Percentiles rank a stretch among this genome's conserved stretches.
phyloP scores from a whole-genome alignment of 352 stramenopile genomes.

The Phytophthora macrochlamydospora region DNA sequence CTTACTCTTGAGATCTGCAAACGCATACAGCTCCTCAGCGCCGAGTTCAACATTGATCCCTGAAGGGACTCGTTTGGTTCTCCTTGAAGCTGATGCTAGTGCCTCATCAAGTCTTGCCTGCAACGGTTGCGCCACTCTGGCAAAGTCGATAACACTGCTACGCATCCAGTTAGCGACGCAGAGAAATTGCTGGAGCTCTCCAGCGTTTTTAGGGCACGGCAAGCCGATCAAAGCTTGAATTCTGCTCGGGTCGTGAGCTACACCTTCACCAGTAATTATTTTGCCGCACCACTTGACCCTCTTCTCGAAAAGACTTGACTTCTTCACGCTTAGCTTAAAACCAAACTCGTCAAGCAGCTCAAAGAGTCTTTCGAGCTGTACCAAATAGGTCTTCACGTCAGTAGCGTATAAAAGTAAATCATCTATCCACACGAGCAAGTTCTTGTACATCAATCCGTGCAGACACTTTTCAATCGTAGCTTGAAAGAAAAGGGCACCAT shows the following conservation, averaged over 20 bases:
- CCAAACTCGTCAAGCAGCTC: neutral
- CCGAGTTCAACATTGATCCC: neutral
- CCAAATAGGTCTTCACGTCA: neutral
- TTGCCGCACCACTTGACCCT: neutral
- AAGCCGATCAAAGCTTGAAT: neutral
- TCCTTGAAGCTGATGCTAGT: neutral
- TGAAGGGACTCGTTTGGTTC: neutral
- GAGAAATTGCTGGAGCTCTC: neutral
- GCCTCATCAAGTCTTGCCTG: neutral
- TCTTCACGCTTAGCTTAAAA: neutral
- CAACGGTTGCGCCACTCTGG: neutral
- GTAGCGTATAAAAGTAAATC: conserved; percentile 30
- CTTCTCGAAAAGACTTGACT: neutral
- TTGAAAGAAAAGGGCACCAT: conserved; percentile 28
- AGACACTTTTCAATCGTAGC: conserved; percentile 20
- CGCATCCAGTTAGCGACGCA: neutral
- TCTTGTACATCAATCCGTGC: conserved; percentile 9
- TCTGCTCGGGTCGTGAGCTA: neutral
- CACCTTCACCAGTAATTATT: neutral
- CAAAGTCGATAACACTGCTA: neutral
- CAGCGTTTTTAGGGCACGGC: neutral
- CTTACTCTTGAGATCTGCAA: neutral
- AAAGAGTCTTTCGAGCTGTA: neutral
- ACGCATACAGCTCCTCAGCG: neutral
- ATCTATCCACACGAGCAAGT: conserved; percentile 42